Conservation (phyloP, 1,284 basidiomycete species). For the Rhodotorula sp. region DNA sequence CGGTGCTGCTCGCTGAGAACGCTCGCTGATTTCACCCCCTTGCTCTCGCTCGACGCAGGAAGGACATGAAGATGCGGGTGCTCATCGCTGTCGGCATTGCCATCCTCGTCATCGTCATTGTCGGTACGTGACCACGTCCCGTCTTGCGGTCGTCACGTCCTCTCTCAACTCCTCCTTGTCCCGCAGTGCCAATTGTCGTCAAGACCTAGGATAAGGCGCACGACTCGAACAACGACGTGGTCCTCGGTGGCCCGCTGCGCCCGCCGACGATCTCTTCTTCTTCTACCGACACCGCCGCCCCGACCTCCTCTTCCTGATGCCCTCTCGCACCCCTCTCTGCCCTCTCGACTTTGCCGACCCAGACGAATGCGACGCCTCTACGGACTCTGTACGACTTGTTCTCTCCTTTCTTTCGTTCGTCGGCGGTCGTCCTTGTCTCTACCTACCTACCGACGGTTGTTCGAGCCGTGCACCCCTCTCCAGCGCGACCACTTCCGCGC, state of each 20-base stretch:
- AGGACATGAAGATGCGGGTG: constrained; percentile 96
- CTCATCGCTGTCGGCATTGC: constrained; percentile 83
- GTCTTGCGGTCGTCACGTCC: not conserved
- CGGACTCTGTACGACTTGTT: not conserved
- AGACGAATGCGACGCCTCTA: not conserved
- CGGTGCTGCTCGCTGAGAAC: too few relatives aligned
- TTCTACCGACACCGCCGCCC: not conserved
- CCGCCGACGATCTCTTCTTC: constrained; percentile 1
- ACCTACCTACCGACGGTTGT: constrained; percentile 4
- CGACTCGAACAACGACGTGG: constrained; percentile 39
- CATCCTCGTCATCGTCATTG: constrained; percentile 88
- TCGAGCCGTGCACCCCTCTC: constrained; percentile 23
- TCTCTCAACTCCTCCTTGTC: too few relatives aligned
- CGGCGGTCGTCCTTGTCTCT: not conserved
- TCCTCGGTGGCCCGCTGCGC: constrained; percentile 5
- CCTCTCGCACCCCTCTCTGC: not conserved
- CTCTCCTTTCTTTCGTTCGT: not conserved
- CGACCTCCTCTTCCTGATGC: not conserved
- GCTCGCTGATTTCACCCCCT: constrained; percentile 13
- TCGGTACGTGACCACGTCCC: constrained; percentile 54
- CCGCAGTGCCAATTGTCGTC: constrained; percentile 46
- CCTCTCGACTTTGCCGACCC: not conserved
- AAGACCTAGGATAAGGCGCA: constrained; percentile 47
- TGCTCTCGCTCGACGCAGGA: constrained; percentile 60
- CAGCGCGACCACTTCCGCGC: not conserved